Evolutionary conservation across 208 protist genomes (phyloP), one percentile per base, ranked within the genome.

Genomic region (Crithidia sp.): DNA sequence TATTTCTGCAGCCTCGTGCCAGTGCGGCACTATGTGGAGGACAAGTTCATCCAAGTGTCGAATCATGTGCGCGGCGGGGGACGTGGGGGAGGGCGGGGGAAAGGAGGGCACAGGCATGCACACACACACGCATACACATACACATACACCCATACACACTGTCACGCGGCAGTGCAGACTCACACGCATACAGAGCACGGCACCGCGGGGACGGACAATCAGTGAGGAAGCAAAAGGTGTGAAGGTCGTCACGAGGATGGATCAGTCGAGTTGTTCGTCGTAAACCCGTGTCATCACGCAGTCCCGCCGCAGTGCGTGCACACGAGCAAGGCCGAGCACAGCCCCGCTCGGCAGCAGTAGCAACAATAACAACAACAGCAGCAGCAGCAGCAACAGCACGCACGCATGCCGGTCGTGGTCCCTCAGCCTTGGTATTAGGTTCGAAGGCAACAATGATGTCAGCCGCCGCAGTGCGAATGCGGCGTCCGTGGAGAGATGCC

Each of bases 191-290:
- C 12, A 64, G 28, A 55, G 19, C 19, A 36, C 53, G 37, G 55
- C 19, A 19, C 6, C 28, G 54, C 55, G 43, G 54, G 12, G 71
- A 52, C 71, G 49, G 71, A 17, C 54, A 8, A 50, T 76, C 71
- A 76, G 71, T 76, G 71, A 76, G 61, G 61, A 76, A 28, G 28
- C 28, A 28, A 28, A 28, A 28, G 28, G 28, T 28, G 28, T 28
- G 28, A 45, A 14, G 41, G 19, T 74, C 69, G 60, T 74, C 68
- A 73, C 39, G 41, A 52, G 37, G 39, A 59, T 36, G 17, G 44
- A 12, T 74, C 68, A 74, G 68, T 59, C 68, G 68, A 74, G 68
- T 74, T 74, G 68, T 28, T 74, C 68, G 68, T 74, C 68, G 68
- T 66, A 28, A 74, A 74, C 68, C 68, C 66, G 54, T 45, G 39